Base-by-base conservation (phyloP, 2,329 filamentous ascomycete genomes). In the Claviceps lovelessii region DNA sequence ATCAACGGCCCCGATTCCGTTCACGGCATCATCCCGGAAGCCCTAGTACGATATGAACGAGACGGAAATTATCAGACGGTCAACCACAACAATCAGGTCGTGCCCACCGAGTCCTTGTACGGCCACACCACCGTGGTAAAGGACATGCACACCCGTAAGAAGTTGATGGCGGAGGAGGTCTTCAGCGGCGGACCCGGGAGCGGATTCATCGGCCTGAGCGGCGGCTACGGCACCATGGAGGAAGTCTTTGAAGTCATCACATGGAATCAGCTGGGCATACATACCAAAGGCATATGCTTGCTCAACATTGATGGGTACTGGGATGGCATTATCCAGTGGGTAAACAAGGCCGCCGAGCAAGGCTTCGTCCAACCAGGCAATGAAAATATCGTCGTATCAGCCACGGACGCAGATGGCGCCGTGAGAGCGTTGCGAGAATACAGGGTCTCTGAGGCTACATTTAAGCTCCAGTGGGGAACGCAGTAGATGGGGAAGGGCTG, bases 211-310 rank as follows among this genome's bases (percentile, higher is more conserved):
- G 90, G 90, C 33, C 73, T 98, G 56, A 82, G 80, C 54, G 91
- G 91, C 47, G 93, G 93, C 0, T 98, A 91, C 69, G 93, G 93
- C 23, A 98, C 93, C 2, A 79, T 97, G 67, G 93, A 98, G 73
- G 93, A 98, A 76, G 78, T 98, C 66, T 90, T 95, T 70, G 88
- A 94, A 73, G 82, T 88, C 2, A 84, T 83, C 31, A 94, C 88
- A 11, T 98, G 93, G 90, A 97, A 96, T 70, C 93, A 97, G 73
- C 73, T 98, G 51, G 91, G 93, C 1, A 97, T 98, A 60, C 93
- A 97, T 71, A 77, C 77, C 62, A 76, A 79, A 51, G 87, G 86
- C 4, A 83, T 97, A 49, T 83, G 91, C 54, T 73, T 96, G 51
- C 81, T 88, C 61, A 97, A 97, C 68, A 78, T 96, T 31, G 83